Conservation (phyloP, 441 rosid genomes). For the Dalechampia spathulata region DNA sequence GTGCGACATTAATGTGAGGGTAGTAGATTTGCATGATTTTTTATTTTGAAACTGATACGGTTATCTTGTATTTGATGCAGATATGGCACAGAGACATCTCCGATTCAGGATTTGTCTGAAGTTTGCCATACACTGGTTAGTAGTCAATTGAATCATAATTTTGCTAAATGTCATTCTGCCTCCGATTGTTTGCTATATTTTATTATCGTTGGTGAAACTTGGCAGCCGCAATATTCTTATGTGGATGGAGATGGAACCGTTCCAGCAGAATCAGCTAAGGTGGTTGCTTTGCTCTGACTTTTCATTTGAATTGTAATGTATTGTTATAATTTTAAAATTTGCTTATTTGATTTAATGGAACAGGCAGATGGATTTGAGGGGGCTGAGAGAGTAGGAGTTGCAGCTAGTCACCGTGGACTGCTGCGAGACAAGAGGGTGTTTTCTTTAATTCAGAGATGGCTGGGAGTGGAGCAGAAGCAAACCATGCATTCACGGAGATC, state of each 20-base stretch:
- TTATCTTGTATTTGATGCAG: slow-evolving; percentile 32
- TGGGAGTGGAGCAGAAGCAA: slow-evolving; percentile 45
- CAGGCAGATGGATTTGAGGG: slow-evolving; percentile 67
- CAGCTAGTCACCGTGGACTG: slow-evolving; percentile 56
- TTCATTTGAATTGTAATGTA: slow-evolving; percentile 3
- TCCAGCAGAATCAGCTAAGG: slow-evolving; percentile 80
- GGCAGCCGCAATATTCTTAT: slow-evolving; percentile 64
- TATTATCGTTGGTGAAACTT: neutral
- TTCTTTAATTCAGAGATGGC: slow-evolving; percentile 52
- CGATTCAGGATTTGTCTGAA: slow-evolving; percentile 65
- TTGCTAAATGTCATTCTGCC: too few relatives aligned
- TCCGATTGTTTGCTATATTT: too few relatives aligned
- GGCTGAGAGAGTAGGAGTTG: slow-evolving; percentile 55
- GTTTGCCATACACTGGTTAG: slow-evolving; percentile 75
- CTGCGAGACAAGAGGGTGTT: slow-evolving; percentile 44
- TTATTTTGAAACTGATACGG: neutral
- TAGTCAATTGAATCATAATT: slow-evolving; percentile 10
- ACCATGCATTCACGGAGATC: slow-evolving; percentile 31
- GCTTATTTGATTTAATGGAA: too few relatives aligned
- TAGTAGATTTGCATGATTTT: neutral
- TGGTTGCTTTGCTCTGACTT: slow-evolving; percentile 16
- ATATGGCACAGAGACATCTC: slow-evolving; percentile 71
- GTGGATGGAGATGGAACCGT: slow-evolving; percentile 95
- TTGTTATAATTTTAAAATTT: too few relatives aligned
- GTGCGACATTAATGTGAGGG: too few relatives aligned